Conservation (phyloP, 148 eudicot species). For the Talinum fruticosum region DNA sequence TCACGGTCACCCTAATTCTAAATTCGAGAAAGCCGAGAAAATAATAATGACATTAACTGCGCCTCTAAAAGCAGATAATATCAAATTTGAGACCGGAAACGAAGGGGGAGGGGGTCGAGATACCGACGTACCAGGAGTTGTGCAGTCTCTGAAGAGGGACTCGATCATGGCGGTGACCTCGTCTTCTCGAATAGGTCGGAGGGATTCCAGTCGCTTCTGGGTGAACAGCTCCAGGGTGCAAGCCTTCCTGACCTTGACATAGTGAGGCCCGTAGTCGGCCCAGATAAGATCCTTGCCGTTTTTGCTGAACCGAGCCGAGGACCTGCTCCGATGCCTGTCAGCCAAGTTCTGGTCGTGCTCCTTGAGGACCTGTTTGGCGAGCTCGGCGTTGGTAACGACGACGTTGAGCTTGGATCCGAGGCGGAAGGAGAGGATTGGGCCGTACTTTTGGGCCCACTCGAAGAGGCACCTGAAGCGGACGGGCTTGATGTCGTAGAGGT, state of each 20-base stretch:
- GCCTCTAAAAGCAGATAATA: too few species aligned
- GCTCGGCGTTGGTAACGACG: constrained; percentile 52
- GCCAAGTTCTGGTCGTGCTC: constrained; percentile 73
- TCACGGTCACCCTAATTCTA: too few species aligned
- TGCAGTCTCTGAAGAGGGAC: constrained; percentile 46
- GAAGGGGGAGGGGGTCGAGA: too few species aligned
- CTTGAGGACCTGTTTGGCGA: constrained; percentile 69
- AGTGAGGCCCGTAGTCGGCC: constrained; percentile 93
- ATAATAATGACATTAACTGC: too few species aligned
- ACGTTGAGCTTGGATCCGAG: constrained; percentile 63
- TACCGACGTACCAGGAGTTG: constrained; percentile 40
- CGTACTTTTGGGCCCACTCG: constrained; percentile 70
- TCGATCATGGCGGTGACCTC: constrained; percentile 93
- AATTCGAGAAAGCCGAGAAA: too few species aligned
- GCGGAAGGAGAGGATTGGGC: constrained; percentile 69
- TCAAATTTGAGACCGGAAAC: too few species aligned
- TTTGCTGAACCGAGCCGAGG: constrained; percentile 49
- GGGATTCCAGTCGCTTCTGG: constrained; percentile 61
- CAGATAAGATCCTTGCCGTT: constrained; percentile 72
- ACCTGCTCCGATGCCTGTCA: constrained; percentile 53
- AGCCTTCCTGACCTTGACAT: constrained; percentile 77
- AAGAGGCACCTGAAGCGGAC: constrained; percentile 61
- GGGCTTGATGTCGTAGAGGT: constrained; percentile 70
- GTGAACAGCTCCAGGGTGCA: constrained; percentile 72
- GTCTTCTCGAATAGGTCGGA: constrained; percentile 78